These are phyloP conservation scores for Pinus taeda DNA, from an alignment of 75 land plant genomes.

Conservation along the genomic window DNA sequence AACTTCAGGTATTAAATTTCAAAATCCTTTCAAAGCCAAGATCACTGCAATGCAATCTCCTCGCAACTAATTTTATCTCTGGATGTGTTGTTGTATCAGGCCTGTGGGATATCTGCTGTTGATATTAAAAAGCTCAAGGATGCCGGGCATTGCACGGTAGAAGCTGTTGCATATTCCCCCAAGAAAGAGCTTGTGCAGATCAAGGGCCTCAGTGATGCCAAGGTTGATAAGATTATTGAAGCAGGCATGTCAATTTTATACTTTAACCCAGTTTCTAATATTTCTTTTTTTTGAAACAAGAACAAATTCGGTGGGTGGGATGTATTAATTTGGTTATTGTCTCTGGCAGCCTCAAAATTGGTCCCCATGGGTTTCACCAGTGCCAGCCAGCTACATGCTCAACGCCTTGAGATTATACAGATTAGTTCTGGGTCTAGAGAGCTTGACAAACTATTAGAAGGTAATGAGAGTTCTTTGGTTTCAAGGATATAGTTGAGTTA, in stretches of 20 bases:
- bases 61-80: neutral
- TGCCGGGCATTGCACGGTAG: constrained; percentile 90
- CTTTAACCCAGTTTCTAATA: neutral
- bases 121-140: constrained; percentile 95
- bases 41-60: neutral
- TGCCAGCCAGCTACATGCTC: constrained; percentile 90
- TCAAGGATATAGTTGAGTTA: too few species aligned
- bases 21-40: neutral
- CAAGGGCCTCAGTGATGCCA: constrained; percentile 91
- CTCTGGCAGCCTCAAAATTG: constrained; percentile 74
- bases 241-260: constrained; percentile 44
- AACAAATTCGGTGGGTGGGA: neutral
- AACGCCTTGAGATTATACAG: constrained; percentile 90
- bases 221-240: constrained; percentile 90
- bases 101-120: constrained; percentile 75
- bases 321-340: neutral
- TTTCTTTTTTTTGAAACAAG: neutral
- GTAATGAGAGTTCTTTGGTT: constrained; percentile 17
- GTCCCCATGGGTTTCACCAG: constrained; percentile 99
- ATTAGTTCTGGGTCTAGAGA: constrained; percentile 94
- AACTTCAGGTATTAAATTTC: constrained; percentile 63
- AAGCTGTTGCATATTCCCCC: constrained; percentile 87
- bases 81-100: constrained; percentile 20
- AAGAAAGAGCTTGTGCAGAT: constrained; percentile 90
- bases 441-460: constrained; percentile 89